Conservation (phyloP, 768 basidiomycete species). For the Mycena epipterygia region DNA sequence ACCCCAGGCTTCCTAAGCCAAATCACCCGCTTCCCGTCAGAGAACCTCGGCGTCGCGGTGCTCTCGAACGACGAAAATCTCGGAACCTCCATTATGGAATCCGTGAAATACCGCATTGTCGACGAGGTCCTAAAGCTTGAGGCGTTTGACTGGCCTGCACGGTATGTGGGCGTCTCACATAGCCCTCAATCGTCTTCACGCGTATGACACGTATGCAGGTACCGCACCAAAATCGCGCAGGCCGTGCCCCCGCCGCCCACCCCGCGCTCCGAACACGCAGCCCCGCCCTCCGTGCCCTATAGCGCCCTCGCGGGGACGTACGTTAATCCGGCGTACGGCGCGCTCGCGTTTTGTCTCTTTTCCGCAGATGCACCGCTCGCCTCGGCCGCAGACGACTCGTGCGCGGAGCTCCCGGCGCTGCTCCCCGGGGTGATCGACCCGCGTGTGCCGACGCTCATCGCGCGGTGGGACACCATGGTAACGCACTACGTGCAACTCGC, state of each 20-base stretch:
- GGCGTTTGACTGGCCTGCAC: constrained; percentile 43
- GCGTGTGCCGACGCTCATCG: not conserved
- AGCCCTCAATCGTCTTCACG: not conserved
- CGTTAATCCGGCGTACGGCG: constrained; percentile 40
- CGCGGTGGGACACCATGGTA: not conserved
- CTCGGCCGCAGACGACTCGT: not conserved
- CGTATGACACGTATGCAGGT: not conserved
- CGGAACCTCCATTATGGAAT: constrained; percentile 34
- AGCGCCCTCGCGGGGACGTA: constrained; percentile 40
- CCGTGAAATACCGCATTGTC: constrained; percentile 43
- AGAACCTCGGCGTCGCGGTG: constrained; percentile 42
- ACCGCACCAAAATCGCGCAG: not conserved
- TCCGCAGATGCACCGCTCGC: not conserved
- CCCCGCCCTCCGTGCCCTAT: constrained; percentile 31
- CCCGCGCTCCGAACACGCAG: constrained; percentile 34
- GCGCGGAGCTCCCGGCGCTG: not conserved
- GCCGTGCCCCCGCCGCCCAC: constrained; percentile 26
- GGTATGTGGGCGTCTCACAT: constrained; percentile 27
- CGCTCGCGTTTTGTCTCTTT: constrained; percentile 41
- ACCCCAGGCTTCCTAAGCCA: constrained; percentile 35
- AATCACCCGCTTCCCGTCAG: constrained; percentile 37
- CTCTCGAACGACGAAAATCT: constrained; percentile 45
- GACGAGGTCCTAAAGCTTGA: constrained; percentile 40
- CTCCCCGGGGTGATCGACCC: not conserved
- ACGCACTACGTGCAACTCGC: not conserved